Evolutionary conservation across 345 rosid species (phyloP).

Genomic region (Citrus cavaleriei): DNA sequence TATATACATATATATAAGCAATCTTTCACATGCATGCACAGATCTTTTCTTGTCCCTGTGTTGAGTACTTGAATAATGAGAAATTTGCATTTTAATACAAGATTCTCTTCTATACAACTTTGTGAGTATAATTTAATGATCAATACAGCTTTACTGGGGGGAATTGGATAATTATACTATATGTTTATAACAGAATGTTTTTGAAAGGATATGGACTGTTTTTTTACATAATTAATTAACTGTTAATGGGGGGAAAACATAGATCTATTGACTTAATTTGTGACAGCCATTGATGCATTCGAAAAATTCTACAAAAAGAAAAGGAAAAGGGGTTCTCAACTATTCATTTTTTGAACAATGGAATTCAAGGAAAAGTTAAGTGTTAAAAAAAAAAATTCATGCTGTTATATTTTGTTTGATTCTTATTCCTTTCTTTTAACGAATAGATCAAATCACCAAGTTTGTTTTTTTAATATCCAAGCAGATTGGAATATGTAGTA

Average conservation of each 20-base stretch:
- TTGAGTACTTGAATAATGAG: neutral
- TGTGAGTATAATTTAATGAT: neutral
- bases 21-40: slow-evolving; percentile 12
- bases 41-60: slow-evolving; percentile 1
- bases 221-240: neutral
- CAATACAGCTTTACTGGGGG: neutral
- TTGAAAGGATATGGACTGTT: slow-evolving; percentile 17
- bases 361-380: no score
- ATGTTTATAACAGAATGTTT: slow-evolving; percentile 20
- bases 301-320: no score
- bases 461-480: no score
- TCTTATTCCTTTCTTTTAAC: no score
- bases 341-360: no score
- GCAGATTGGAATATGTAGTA: no score
- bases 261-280: neutral
- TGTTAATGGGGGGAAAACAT: neutral
- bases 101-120: neutral
- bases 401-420: no score
- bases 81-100: neutral
- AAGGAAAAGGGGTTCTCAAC: no score
- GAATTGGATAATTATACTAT: neutral
- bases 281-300: neutral
- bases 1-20: no score
- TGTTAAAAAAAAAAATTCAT: no score
- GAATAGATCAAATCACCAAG: no score